These are phyloP conservation scores for Chlorella sp. DNA, from an alignment of 139 green algal genomes.

Conservation along the genomic window DNA sequence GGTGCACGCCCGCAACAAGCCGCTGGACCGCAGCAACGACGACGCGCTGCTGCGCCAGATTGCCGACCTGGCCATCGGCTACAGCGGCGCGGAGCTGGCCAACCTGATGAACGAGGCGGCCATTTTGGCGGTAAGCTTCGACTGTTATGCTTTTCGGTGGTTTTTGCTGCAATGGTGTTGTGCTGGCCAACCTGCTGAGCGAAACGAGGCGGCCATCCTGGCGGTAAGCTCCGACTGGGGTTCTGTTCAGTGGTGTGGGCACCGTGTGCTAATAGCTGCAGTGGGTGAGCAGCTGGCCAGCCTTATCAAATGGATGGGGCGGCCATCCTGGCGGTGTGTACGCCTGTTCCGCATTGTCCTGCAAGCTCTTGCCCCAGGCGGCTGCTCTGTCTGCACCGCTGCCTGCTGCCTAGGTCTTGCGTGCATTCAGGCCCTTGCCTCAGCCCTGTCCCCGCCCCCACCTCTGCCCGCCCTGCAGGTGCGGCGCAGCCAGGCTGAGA, in stretches of 20 bases:
- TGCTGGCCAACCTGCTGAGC: constrained; percentile 76
- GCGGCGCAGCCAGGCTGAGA: constrained; percentile 42
- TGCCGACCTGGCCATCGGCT: constrained; percentile 70
- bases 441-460: background rate
- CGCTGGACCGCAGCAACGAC: constrained; percentile 50
- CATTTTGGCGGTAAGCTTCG: constrained; percentile 66
- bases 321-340: constrained; percentile 79
- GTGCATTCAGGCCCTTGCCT: too few relatives aligned
- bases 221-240: constrained; percentile 37
- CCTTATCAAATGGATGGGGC: constrained; percentile 82
- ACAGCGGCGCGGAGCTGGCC: constrained; percentile 76
- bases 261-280: too few relatives aligned
- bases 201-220: constrained; percentile 82
- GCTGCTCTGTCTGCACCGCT: too few relatives aligned
- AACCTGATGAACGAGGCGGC: constrained; percentile 84
- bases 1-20: constrained; percentile 74
- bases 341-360: too few relatives aligned
- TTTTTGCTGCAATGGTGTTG: background rate
- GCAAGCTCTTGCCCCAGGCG: too few relatives aligned
- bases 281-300: constrained; percentile 52
- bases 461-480: constrained; percentile 37
- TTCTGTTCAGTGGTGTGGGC: background rate
- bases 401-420: too few relatives aligned
- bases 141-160: background rate
- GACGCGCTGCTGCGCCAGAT: constrained; percentile 57